phyloP scores from a whole-genome alignment of 352 stramenopile species.

The Phytophthora tentaculata region DNA sequence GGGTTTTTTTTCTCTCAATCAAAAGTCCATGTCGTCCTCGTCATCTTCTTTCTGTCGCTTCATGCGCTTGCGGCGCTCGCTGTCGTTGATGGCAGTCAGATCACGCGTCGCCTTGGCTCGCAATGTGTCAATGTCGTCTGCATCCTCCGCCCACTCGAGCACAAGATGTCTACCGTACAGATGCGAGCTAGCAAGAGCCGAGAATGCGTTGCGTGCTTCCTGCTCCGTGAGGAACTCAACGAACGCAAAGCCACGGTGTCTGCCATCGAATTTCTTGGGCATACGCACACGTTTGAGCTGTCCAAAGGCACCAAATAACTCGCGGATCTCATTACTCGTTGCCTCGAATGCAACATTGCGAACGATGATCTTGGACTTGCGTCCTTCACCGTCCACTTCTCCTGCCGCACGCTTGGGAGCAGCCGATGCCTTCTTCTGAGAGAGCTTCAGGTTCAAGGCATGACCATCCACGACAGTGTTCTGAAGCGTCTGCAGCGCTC shows the following conservation, averaged over 20 bases:
- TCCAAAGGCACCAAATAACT: conserved; percentile 97
- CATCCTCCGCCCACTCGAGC: conserved; percentile 96
- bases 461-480: conserved; percentile 95
- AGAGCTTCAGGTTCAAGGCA: conserved; percentile 94
- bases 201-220: conserved; percentile 94
- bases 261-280: conserved; percentile 99
- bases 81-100: conserved; percentile 72
- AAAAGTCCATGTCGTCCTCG: conserved; percentile 57
- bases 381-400: conserved; percentile 37
- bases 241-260: conserved; percentile 98
- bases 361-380: conserved; percentile 97
- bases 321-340: conserved; percentile 95
- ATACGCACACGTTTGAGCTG: conserved; percentile 98
- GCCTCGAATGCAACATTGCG: conserved; percentile 99
- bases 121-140: conserved; percentile 85
- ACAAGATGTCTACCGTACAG: conserved; percentile 99
- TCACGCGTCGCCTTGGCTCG: conserved; percentile 83
- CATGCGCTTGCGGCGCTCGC: conserved; percentile 67
- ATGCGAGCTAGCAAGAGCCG: conserved; percentile 94
- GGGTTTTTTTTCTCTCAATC: conserved; percentile 7
- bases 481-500: conserved; percentile 80
- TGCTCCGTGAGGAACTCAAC: conserved; percentile 97
- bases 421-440: conserved; percentile 82
- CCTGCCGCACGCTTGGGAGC: conserved; percentile 50
- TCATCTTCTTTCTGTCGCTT: conserved; percentile 59